Evolutionary conservation across 73 alveolate species (phyloP).

Genomic region (Loxodes magnus): DNA sequence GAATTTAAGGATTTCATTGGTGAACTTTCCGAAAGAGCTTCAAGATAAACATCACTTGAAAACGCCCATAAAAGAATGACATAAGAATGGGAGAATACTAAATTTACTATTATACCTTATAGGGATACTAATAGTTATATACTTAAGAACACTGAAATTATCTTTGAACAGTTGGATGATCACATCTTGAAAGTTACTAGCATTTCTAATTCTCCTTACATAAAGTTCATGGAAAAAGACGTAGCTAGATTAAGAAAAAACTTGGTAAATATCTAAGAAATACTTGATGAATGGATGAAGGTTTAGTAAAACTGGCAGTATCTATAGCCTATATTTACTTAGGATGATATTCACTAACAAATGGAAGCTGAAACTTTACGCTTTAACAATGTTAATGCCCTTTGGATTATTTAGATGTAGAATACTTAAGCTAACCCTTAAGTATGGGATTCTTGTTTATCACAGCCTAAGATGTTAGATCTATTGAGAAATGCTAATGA

Average conservation of each 20-base stretch:
- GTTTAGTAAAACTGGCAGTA: conserved; percentile 84
- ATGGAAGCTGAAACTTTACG: conserved; percentile 84
- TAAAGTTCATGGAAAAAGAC: conserved; percentile 59
- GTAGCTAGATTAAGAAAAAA: no score
- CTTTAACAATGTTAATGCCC: conserved; percentile 76
- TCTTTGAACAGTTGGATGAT: conserved; percentile 71
- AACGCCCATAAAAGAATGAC: conserved; percentile 63
- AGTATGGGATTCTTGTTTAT: conserved; percentile 62
- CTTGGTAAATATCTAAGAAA: conserved; percentile 79
- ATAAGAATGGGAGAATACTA: conserved; percentile 70
- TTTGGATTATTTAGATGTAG: conserved; percentile 87
- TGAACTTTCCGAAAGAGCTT: conserved; percentile 44
- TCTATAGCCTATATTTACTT: conserved; percentile 88
- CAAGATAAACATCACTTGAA: conserved; percentile 67
- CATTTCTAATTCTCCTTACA: conserved; percentile 65
- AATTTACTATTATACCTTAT: conserved; percentile 47
- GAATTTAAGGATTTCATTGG: conserved; percentile 1
- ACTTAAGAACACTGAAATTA: conserved; percentile 60
- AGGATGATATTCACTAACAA: conserved; percentile 90
- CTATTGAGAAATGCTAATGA: conserved; percentile 95
- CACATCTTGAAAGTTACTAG: conserved; percentile 64
- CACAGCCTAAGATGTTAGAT: conserved; percentile 88
- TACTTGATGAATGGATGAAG: conserved; percentile 85
- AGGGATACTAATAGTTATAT: conserved; percentile 56
- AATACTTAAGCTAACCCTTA: conserved; percentile 61